Conservation (phyloP, 2,329 filamentous ascomycete species). For the Colletotrichum salicis region DNA sequence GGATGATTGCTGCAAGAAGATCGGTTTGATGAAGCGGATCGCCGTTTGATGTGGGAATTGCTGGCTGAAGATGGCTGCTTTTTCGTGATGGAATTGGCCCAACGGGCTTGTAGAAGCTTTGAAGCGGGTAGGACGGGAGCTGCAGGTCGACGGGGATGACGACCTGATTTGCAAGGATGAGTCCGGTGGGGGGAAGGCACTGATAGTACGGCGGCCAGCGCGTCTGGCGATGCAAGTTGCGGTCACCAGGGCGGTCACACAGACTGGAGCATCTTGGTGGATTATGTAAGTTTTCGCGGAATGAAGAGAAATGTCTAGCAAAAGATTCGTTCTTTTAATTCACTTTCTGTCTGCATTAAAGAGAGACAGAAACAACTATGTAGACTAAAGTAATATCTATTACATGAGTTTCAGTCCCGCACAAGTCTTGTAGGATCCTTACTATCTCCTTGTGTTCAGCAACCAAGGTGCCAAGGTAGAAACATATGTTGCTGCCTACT, state of each 20-base stretch:
- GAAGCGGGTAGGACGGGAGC: constrained; percentile 28
- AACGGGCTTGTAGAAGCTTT: constrained; percentile 25
- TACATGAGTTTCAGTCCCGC: too few species aligned
- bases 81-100: constrained; percentile 4
- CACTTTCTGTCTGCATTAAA: neutral
- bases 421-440: too few species aligned
- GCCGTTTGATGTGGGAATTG: neutral
- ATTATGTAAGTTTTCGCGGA: neutral
- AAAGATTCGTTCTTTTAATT: too few species aligned
- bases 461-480: neutral
- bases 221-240: constrained; percentile 13
- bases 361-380: neutral
- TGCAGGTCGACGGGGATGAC: constrained; percentile 34
- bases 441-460: neutral
- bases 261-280: neutral
- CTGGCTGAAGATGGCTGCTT: neutral
- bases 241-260: neutral
- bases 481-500: neutral
- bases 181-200: constrained; percentile 20
- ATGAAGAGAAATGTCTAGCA: neutral
- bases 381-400: too few species aligned
- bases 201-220: constrained; percentile 19
- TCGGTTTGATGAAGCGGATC: neutral
- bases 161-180: constrained; percentile 33
- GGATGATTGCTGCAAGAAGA: neutral